Evolutionary conservation across 495 filamentous ascomycete species (phyloP), one percentile per base, ranked within the genome.

Genomic region (Talaromyces stipitatus): DNA sequence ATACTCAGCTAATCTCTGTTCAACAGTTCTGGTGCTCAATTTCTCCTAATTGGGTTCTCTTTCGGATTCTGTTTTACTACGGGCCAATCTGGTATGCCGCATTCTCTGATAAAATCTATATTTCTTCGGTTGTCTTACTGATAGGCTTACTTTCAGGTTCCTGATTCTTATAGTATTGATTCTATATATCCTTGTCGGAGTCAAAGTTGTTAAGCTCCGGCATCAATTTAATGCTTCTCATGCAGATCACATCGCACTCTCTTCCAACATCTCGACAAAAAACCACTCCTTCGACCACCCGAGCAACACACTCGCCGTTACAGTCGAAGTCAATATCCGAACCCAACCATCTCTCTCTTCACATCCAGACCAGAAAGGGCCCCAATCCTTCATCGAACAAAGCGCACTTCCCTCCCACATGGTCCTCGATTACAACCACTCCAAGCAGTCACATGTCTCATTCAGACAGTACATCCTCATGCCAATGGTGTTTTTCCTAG

Each of bases 401-500:
- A 18, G n/a, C n/a, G n/a, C n/a, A 10, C 18, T 16, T 6, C 18
- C 36, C 36, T 41, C 36, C 8, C 36, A 14, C n/a, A 10, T 18
- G n/a, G 16, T 9, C 2, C 36, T 41, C n/a, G 9, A 41, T 7
- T 6, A 41, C n/a, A 16, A 41, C 16, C 1, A 41, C 36, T n/a
- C n/a, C n/a, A 18, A 2, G 8, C 63, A 65, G 10, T 65, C 70
- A 5, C 61, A 70, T 4, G 61, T 77, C 2, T 78, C 75, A 0
- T 73, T 78, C 28, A 62, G 72, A 8, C 73, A 78, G 56, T 78
- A 75, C 54, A 66, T 77, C 24, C 66, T 77, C 20, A 78, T 78
- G 74, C 76, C 76, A 0, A 63, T 76, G 6, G 61, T 79, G 12
- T 76, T 79, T 66, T 79, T 78, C 54, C 62, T 76, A 6, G 73